Percentiles rank a stretch among this genome's conserved stretches.
These are phyloP conservation scores for Pyrenochaeta sp. DNA, from an alignment of 2,329 filamentous ascomycete species.

Conservation along the genomic window DNA sequence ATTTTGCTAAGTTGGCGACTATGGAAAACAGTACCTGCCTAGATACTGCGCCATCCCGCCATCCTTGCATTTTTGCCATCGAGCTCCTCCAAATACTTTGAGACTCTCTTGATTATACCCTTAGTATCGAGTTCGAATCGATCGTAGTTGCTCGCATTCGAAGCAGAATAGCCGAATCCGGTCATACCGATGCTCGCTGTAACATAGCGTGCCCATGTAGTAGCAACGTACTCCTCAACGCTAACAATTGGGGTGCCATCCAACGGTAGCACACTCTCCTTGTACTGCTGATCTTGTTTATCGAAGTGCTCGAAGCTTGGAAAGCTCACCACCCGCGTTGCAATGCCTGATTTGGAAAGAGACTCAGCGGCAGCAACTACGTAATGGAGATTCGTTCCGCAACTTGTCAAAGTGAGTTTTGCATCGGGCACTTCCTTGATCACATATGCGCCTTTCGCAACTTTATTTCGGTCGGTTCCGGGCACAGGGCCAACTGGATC, in stretches of 20 bases:
- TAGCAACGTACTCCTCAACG: constrained; percentile 65
- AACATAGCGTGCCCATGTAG: constrained; percentile 67
- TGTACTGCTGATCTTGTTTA: constrained; percentile 54
- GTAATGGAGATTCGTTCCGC: constrained; percentile 57
- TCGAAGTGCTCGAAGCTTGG: constrained; percentile 59
- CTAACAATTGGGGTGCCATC: constrained; percentile 59
- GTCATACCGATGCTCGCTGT: constrained; percentile 62
- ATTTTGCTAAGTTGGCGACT: too few relatives aligned
- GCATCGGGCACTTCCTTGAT: constrained; percentile 47
- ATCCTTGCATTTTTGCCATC: too few relatives aligned
- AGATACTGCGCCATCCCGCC: too few relatives aligned
- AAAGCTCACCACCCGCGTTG: constrained; percentile 57
- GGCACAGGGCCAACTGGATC: constrained; percentile 46
- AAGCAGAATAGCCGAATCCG: constrained; percentile 52
- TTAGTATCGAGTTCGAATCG: too few relatives aligned
- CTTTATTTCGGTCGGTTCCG: constrained; percentile 46
- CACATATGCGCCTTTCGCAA: constrained; percentile 58
- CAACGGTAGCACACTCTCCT: constrained; percentile 54
- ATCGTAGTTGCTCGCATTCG: too few relatives aligned
- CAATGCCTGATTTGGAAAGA: constrained; percentile 45
- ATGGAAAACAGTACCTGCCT: too few relatives aligned
- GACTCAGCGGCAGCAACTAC: constrained; percentile 45
- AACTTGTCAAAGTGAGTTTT: constrained; percentile 58
- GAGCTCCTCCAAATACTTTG: too few relatives aligned
- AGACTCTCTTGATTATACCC: too few relatives aligned